Evolutionary conservation across 2,329 filamentous ascomycete species (phyloP), one percentile per base, ranked within the genome.

Genomic region (Aotearoamyces nothofagi): DNA sequence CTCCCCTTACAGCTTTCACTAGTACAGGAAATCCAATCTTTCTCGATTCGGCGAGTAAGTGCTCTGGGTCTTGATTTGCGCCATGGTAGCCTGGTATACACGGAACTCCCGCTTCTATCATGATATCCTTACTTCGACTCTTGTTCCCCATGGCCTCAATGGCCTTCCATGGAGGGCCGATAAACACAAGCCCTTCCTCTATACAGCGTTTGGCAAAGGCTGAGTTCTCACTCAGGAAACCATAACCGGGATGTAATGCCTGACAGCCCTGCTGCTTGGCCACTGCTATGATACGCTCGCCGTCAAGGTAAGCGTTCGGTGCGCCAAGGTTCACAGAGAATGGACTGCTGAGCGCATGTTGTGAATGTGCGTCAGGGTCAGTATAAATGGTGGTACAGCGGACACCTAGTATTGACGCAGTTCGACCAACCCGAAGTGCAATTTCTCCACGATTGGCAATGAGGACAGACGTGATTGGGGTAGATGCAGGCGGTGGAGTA

Each of bases 381-480:
- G 90, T 98, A 56, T 93, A 98, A 34, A 98, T 68, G 0, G 87
- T 94, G 1, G 87, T 94, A 11, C 87, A 92, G 37, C 76, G 74
- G 47, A 98, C 92, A 33, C 90, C 87, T 49, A 93, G 78, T 38
- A 78, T 72, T 28, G 80, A 66, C 17, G 90, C 90, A 13, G 90
- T 98, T 40, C 76, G 72, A 40, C 86, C 79, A 41, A 98, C 90
- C 41, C 90, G 80, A 50, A 98, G 65, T 27, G 90, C 90, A 44
- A 98, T 98, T 56, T 98, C 90, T 44, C 90, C 90, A 43, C 90
- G 77, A 52, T 98, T 98, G 30, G 90, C 90, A 50, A 98, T 96
- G 14, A 98, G 66, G 23, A 96, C 79, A 6, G 84, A 92, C 31
- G 72, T 74, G 40, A 76, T 69, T 16, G 69, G 64, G 9, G 58